Evolutionary conservation across 371 early-diverging fungal species (phyloP), one percentile per base, ranked within the genome.

Genomic region (Syncephalastrum monosporum): DNA sequence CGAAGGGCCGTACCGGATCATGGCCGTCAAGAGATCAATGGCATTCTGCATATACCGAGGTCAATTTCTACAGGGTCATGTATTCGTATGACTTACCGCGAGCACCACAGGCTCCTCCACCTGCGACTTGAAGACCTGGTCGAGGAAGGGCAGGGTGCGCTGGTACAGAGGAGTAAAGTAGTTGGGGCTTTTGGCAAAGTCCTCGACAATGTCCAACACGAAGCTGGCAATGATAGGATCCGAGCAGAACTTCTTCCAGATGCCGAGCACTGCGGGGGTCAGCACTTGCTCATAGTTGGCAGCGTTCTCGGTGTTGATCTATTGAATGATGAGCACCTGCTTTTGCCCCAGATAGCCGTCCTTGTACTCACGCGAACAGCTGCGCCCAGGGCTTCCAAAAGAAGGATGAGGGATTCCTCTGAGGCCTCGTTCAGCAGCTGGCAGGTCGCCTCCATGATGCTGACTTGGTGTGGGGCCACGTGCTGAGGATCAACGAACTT

Each of bases 351-450:
- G 46, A n/a, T 25, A 43, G n/a, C 15, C 13, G 10, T 38, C 8
- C 4, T 12, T 15, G 15, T 12, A 55, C 60, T 44, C 67, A 88
- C 85, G 69, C 89, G 89, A 58, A 92, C 68, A 21, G 87, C 82
- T 4, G 83, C 69, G 7, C 79, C 77, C 59, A 95, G 65, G 0
- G 92, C 89, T 50, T 95, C 94, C 21, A 96, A 70, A 27, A 94
- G 77, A 47, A 95, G 75, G 62, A 86, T 77, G 19, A 95, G 71
- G 0, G 91, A 77, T 49, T 95, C 94, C 55, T 90, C 94, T 15
- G 82, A 82, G 3, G 90, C 84, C 15, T 74, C 68, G 16, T 81
- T 79, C 29, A 90, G 68, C 59, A 96, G 69, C 42, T 71, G 75
- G n/a, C 72, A 77, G 0, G 77, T 83, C 13, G 87, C 85, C 60